These are phyloP conservation scores for Neurospora sublineolata DNA, from an alignment of 495 filamentous ascomycete genomes.

Conservation along the genomic window DNA sequence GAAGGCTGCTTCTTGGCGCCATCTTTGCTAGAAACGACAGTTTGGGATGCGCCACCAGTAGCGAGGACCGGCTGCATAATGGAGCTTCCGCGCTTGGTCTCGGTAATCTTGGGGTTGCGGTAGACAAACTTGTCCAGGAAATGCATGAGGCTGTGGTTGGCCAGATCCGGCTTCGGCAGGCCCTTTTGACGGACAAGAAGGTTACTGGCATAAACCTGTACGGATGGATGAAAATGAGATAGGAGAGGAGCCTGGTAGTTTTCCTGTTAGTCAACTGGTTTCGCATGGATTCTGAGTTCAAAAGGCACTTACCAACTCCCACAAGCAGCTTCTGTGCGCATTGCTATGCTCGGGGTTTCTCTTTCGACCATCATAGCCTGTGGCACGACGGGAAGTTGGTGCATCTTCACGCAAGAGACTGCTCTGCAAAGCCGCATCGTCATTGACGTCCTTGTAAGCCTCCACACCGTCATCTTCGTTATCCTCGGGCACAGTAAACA, in stretches of 20 bases:
- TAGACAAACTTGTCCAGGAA: constrained; percentile 98
- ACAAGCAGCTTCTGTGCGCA: constrained; percentile 79
- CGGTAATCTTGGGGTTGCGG: constrained; percentile 66
- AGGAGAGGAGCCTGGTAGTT: constrained; percentile 51
- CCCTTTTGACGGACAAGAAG: constrained; percentile 55
- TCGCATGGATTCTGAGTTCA: background rate
- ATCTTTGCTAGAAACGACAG: constrained; percentile 50
- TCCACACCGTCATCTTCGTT: constrained; percentile 35
- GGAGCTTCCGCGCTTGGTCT: constrained; percentile 56
- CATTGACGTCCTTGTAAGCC: constrained; percentile 50
- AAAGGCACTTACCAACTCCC: constrained; percentile 62
- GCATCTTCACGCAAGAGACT: constrained; percentile 6
- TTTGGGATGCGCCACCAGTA: constrained; percentile 45
- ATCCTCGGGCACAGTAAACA: constrained; percentile 61
- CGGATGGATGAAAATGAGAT: constrained; percentile 84
- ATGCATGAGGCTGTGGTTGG: constrained; percentile 76
- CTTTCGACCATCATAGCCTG: constrained; percentile 73
- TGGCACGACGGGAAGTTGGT: background rate
- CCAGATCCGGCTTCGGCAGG: constrained; percentile 78
- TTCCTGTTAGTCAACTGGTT: background rate
- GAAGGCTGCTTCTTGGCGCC: constrained; percentile 36
- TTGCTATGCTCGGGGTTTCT: constrained; percentile 83
- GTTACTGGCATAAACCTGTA: constrained; percentile 69
- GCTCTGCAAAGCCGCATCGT: constrained; percentile 24
- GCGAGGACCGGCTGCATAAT: constrained; percentile 92